Base-by-base conservation (phyloP, 1,139 yeast species). In the Pichia sp. region DNA sequence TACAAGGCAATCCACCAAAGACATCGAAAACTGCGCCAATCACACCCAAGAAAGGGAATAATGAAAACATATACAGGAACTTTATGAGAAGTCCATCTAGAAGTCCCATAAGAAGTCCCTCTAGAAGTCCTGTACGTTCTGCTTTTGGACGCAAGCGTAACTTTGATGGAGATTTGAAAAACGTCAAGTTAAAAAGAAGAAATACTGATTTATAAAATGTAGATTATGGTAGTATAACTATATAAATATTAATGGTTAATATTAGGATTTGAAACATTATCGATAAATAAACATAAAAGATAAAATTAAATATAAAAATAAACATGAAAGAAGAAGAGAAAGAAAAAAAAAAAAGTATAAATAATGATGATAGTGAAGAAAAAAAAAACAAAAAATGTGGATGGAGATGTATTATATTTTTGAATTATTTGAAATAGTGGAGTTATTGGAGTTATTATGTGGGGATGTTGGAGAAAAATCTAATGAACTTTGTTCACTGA, bases 401-500 rank as follows among this genome's bases (percentile, higher is more conserved):
- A n/a, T n/a, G n/a, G n/a, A n/a, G n/a, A n/a, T n/a, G n/a, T n/a
- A n/a, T n/a, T n/a, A n/a, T n/a, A n/a, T n/a, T n/a, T 22, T 32
- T 32, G 36, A 32, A 11, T 16, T 18, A 18, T 32, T 32, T 32
- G 36, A 32, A 18, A 16, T 32, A 18, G 30, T 27, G 11, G 22
- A 9, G 4, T 32, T 18, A 20, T 35, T 35, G 5, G 9, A 5
- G 22, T 20, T 35, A 27, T 9, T 27, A 27, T 27, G 9, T n/a
- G n/a, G n/a, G n/a, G n/a, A n/a, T 35, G 24, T 20, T 6, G 38
- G 22, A 13, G 24, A 20, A 6, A 23, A 23, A 7, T 37, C 32
- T 7, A 29, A 15, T 11, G 47, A 37, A 36, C 20, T 34, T 37
- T 43, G 50, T 32, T 50, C 51, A 22, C 58, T 55, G 38, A 63